A percentile compares a stretch with the other conserved stretches of the same genome.
Conservation (phyloP, 768 basidiomycete genomes). For the Pleurotus tuber-regium region DNA sequence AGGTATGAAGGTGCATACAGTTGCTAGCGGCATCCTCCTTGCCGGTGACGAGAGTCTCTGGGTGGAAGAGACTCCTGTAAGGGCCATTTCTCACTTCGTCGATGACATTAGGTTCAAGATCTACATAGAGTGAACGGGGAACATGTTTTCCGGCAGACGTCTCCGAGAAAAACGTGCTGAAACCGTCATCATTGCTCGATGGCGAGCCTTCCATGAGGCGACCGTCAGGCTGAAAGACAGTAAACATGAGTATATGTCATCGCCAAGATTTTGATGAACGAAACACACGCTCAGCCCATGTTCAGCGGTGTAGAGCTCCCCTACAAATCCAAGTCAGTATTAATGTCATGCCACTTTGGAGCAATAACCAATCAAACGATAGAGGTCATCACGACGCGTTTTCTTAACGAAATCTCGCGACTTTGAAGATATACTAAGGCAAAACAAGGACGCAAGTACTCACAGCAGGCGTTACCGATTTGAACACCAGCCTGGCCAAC, state of each 20-base stretch:
- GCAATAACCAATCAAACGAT: conserved; percentile 18
- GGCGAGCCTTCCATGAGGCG: conserved; percentile 79
- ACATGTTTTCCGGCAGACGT: conserved; percentile 96
- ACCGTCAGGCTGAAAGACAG: conserved; percentile 79
- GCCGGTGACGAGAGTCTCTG: conserved; percentile 96
- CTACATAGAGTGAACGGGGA: conserved; percentile 95
- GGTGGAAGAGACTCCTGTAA: conserved; percentile 98
- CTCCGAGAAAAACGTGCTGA: conserved; percentile 99
- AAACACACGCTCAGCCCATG: conserved; percentile 90
- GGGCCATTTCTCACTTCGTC: conserved; percentile 95
- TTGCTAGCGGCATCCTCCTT: conserved; percentile 99
- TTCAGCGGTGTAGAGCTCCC: conserved; percentile 99
- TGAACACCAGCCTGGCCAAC: conserved; percentile 99
- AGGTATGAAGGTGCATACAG: conserved; percentile 49
- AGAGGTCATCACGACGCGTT: conserved; percentile 30
- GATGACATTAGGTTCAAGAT: conserved; percentile 96
- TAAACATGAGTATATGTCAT: conserved; percentile 18
- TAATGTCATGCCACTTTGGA: conserved; percentile 23
- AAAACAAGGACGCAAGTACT: conserved; percentile 38
- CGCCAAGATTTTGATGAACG: conserved; percentile 2
- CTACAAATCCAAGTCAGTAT: conserved; percentile 42
- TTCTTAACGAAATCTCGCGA: conserved; percentile 18
- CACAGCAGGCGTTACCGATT: conserved; percentile 98
- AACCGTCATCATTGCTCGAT: conserved; percentile 80
- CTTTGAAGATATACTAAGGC: conserved; percentile 11